Conservation (phyloP, 345 rosid species). For the Populus davidiana region DNA sequence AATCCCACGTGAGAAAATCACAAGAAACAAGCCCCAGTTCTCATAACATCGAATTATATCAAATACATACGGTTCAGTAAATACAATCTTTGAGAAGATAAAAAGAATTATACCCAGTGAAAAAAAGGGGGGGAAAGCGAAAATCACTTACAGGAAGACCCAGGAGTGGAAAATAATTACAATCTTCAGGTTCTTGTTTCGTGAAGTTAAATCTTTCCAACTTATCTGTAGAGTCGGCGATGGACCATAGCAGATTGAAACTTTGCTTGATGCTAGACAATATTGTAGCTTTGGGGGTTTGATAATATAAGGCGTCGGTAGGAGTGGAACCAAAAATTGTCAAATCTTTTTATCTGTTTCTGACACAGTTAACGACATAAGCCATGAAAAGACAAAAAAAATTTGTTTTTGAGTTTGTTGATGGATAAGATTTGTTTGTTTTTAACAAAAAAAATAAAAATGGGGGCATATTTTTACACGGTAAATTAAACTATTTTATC, state of each 20-base stretch:
- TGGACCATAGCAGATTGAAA: neutral
- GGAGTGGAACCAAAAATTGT: neutral
- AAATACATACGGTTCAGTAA: neutral
- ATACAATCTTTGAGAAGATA: neutral
- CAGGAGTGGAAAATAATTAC: neutral
- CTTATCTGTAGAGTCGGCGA: neutral
- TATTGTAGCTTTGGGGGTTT: neutral
- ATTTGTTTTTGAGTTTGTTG: neutral
- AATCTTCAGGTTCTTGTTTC: neutral
- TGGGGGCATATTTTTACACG: no score
- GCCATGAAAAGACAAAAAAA: neutral
- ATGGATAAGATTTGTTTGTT: neutral
- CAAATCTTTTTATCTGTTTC: neutral
- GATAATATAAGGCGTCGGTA: neutral
- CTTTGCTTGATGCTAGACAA: neutral
- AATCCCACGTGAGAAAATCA: neutral
- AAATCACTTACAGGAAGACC: slow-evolving; percentile 19
- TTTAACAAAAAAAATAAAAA: neutral
- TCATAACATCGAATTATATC: neutral
- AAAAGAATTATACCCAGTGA: no score
- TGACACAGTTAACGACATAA: neutral
- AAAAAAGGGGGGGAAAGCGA: neutral
- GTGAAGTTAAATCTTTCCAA: neutral
- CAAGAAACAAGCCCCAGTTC: slow-evolving; percentile 4
- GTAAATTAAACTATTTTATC: no score